Percentiles rank a stretch among this genome's conserved stretches.
phyloP scores from a whole-genome alignment of 768 basidiomycete species.

The Lepiota subincarnata region DNA sequence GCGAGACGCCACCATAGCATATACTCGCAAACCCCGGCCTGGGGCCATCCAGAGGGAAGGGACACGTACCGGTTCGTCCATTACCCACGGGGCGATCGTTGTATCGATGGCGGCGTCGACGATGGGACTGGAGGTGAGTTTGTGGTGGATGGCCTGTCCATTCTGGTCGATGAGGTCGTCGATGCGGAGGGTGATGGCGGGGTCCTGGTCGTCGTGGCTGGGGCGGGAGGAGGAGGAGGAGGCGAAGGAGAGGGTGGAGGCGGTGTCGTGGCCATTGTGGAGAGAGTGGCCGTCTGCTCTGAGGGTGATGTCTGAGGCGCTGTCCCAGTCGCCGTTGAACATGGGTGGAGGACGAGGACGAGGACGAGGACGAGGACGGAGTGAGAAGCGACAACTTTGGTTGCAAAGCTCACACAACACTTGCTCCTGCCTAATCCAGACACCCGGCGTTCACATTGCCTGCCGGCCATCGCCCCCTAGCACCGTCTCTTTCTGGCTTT shows the following conservation, averaged over 20 bases:
- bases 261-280: constrained; percentile 3
- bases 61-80: constrained; percentile 7
- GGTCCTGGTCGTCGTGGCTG: background rate
- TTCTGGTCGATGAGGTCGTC: constrained; percentile 13
- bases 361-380: too few species aligned
- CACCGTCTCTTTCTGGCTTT: background rate
- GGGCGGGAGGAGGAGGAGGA: background rate
- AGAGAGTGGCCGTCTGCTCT: constrained; percentile 8
- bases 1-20: too few species aligned
- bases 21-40: background rate
- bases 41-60: background rate
- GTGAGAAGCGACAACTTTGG: background rate
- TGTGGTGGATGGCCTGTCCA: constrained; percentile 4
- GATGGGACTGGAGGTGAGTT: background rate
- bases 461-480: background rate
- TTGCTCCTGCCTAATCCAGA: background rate
- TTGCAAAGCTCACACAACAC: constrained; percentile 4
- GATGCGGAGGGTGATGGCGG: constrained; percentile 1
- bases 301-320: constrained; percentile 1
- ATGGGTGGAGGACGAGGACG: background rate
- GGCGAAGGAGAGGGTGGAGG: background rate
- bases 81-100: constrained; percentile 7
- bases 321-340: background rate
- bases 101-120: constrained; percentile 5
- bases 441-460: background rate